Evolutionary conservation across 192 early-diverging fungal species (phyloP).

Genomic region (Coemansia sp.): DNA sequence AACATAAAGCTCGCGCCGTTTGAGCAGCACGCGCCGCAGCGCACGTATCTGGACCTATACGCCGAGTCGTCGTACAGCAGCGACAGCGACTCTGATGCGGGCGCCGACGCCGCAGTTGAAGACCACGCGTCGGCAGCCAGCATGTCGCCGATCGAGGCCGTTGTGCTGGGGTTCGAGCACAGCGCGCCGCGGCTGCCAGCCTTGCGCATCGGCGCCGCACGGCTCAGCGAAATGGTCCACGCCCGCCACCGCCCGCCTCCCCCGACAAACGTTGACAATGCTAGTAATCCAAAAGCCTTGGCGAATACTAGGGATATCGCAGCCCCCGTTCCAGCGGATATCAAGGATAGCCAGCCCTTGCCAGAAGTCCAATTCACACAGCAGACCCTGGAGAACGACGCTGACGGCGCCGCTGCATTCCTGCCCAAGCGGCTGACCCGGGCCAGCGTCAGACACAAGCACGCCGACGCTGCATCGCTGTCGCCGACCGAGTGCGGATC

Average conservation of each 20-base stretch:
- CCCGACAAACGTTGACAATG: too few relatives aligned
- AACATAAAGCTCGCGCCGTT: conserved; percentile 10
- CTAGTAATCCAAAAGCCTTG: too few relatives aligned
- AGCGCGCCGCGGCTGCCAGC: conserved; percentile 13
- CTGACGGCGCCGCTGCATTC: background rate
- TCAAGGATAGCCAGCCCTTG: too few relatives aligned
- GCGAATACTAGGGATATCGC: too few relatives aligned
- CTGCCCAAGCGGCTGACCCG: conserved; percentile 17
- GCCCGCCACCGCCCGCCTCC: background rate
- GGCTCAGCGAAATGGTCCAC: conserved; percentile 36
- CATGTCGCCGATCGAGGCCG: conserved; percentile 9
- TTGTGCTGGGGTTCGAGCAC: conserved; percentile 20
- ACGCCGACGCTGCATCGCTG: background rate
- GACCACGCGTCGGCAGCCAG: background rate
- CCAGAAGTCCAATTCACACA: too few relatives aligned
- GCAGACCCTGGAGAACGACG: background rate
- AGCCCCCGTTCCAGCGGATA: too few relatives aligned
- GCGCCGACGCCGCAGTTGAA: background rate
- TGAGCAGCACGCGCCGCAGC: background rate
- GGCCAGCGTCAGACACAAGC: background rate
- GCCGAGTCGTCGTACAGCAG: conserved; percentile 31
- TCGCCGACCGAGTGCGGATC: background rate
- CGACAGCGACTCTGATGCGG: conserved; percentile 1
- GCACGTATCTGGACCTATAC: conserved; percentile 16
- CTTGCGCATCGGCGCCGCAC: conserved; percentile 24